Evolutionary conservation across 2,329 filamentous ascomycete genomes (phyloP), one percentile per base, ranked within the genome.

Genomic region (Ciborinia camelliae): DNA sequence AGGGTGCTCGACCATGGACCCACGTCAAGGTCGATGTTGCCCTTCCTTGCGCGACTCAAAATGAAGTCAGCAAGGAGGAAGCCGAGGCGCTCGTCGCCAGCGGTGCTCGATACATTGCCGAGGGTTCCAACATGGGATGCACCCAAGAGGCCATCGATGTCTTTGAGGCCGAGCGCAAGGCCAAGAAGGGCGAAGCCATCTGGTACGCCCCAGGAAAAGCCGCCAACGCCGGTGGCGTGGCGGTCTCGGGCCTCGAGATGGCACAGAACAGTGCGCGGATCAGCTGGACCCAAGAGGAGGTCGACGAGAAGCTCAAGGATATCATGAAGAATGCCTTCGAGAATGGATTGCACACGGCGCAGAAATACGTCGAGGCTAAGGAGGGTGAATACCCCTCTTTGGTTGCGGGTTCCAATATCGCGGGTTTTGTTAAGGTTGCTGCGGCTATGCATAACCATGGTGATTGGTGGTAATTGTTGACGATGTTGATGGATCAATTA

Each of bases 51-150:
- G 95, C 95, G 48, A 98, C 95, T 67, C 93, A 99, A 84, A 99
- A 99, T 83, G 95, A 99, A 82, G 92, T 99, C 75, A 92, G 86
- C 75, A 87, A 88, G 76, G 92, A 95, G 73, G 95, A 99, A 83
- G 95, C 93, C 62, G 82, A 91, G 81, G 87, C 85, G 23, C 86
- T 98, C 52, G 86, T 97, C 66, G 84, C 84, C 58, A 85, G 84
- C 66, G 94, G 94, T 71, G 85, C 84, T 75, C 86, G 89, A 77
- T 96, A 92, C 82, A 89, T 98, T 71, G 95, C 95, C 65, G 95
- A 99, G 82, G 95, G 95, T 65, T 95, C 90, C 80, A 98, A 98
- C 87, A 98, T 99, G 95, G 95, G 95, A 70, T 97, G 92, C 84
- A 97, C 93, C 41, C 92, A 95, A 80, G 92, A 90, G 70, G 94